phyloP scores from a whole-genome alignment of 2,329 filamentous ascomycete genomes.

The Trichoderma cornu-damae region DNA sequence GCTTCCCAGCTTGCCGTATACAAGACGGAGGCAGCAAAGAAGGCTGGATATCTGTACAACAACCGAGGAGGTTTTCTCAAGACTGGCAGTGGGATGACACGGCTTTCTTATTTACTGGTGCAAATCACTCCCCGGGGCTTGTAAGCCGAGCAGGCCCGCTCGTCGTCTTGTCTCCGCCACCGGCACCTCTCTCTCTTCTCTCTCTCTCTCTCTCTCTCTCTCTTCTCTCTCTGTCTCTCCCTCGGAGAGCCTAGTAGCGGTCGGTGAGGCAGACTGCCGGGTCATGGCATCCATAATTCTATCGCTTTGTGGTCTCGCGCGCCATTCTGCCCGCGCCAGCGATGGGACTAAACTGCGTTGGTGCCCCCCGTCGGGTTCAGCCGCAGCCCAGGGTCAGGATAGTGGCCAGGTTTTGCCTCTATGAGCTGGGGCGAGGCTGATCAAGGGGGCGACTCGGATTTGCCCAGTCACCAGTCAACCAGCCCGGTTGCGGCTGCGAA shows the following conservation, averaged over 20 bases:
- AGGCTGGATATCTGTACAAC: neutral
- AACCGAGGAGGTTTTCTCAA: neutral
- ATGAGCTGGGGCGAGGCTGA: conserved; percentile 10
- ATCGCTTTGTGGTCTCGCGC: neutral
- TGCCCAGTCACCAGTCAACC: conserved; percentile 13
- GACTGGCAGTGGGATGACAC: neutral
- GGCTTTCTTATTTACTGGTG: conserved; percentile 14
- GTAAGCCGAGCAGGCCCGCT: neutral
- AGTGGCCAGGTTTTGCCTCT: neutral
- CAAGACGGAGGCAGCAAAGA: neutral
- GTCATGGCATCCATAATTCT: neutral
- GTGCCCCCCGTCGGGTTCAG: conserved; percentile 17
- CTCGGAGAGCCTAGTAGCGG: conserved; percentile 12
- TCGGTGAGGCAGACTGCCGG: conserved; percentile 20
- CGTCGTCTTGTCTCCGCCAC: conserved; percentile 1
- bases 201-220: too few relatives aligned
- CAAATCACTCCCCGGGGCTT: neutral
- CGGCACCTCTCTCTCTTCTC: conserved; percentile 15
- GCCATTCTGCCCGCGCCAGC: conserved; percentile 1
- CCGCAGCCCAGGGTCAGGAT: conserved; percentile 19
- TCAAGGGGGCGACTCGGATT: conserved; percentile 10
- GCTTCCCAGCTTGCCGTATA: neutral
- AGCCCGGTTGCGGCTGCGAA: conserved; percentile 11
- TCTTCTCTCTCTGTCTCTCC: too few relatives aligned
- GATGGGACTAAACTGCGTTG: neutral